Evolutionary conservation across 495 filamentous ascomycete genomes (phyloP).

Genomic region (Saxophila tyrrhenica): DNA sequence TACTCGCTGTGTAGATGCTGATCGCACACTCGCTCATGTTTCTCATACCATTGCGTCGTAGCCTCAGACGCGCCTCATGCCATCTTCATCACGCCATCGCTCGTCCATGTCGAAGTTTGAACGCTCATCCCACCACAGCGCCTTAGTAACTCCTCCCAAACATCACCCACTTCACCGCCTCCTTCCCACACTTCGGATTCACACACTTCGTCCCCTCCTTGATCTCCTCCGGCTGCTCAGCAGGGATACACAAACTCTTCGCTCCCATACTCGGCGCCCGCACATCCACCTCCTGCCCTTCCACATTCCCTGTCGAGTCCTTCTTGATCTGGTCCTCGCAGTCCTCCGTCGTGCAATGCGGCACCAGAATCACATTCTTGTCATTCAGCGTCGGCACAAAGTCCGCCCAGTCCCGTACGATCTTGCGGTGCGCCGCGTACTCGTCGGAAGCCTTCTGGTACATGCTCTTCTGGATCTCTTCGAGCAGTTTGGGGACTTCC

Average conservation of each 20-base stretch:
- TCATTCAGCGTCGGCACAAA: slow-evolving; percentile 76
- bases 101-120: no score
- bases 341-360: slow-evolving; percentile 64
- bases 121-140: no score
- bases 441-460: slow-evolving; percentile 68
- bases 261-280: slow-evolving; percentile 90
- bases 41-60: background rate
- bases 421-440: slow-evolving; percentile 65
- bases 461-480: slow-evolving; percentile 77
- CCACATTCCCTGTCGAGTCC: slow-evolving; percentile 33
- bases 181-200: slow-evolving; percentile 65
- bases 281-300: slow-evolving; percentile 52
- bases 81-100: no score
- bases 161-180: slow-evolving; percentile 74
- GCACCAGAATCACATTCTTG: slow-evolving; percentile 85
- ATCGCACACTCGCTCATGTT: background rate
- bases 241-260: slow-evolving; percentile 94
- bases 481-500: slow-evolving; percentile 65
- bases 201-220: slow-evolving; percentile 75
- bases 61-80: background rate
- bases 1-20: background rate
- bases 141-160: slow-evolving; percentile 57
- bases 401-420: slow-evolving; percentile 77
- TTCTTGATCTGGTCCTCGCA: slow-evolving; percentile 96
- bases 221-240: slow-evolving; percentile 74